Conservation (phyloP, 163 green algal species). For the Scenedesmus sp. region DNA sequence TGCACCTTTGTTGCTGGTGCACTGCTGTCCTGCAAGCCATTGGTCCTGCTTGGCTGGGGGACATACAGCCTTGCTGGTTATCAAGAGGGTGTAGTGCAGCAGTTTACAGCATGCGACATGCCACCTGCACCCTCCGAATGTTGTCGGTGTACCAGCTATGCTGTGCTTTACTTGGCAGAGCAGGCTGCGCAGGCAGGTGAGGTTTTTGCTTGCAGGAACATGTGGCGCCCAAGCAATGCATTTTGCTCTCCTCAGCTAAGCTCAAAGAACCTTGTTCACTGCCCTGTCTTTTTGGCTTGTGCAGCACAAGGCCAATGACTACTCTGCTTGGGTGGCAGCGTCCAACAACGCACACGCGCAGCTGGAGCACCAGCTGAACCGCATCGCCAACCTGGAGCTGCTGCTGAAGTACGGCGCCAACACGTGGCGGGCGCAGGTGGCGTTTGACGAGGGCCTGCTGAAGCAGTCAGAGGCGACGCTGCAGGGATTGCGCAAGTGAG, state of each 20-base stretch:
- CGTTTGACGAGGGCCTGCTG: constrained; percentile 57
- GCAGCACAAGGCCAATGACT: constrained; percentile 68
- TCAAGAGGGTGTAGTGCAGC: too few species aligned
- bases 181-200: too few species aligned
- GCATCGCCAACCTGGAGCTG: constrained; percentile 88
- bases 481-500: constrained; percentile 40
- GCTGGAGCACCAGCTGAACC: constrained; percentile 87
- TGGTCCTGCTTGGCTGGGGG: too few species aligned
- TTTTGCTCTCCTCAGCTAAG: neutral
- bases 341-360: constrained; percentile 86
- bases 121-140: too few species aligned
- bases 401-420: constrained; percentile 86
- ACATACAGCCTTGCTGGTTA: too few species aligned
- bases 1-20: too few species aligned
- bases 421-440: constrained; percentile 67
- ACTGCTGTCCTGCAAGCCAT: too few species aligned
- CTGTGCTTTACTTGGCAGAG: too few species aligned
- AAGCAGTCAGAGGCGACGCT: constrained; percentile 62
- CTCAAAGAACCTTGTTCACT: neutral
- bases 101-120: too few species aligned
- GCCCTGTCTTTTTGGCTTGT: neutral
- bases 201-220: too few species aligned
- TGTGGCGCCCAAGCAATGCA: neutral
- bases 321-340: constrained; percentile 70
- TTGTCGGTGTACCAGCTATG: too few species aligned